These are phyloP conservation scores for Penicillium sp. DNA, from an alignment of 2,329 filamentous ascomycete genomes.

Conservation along the genomic window DNA sequence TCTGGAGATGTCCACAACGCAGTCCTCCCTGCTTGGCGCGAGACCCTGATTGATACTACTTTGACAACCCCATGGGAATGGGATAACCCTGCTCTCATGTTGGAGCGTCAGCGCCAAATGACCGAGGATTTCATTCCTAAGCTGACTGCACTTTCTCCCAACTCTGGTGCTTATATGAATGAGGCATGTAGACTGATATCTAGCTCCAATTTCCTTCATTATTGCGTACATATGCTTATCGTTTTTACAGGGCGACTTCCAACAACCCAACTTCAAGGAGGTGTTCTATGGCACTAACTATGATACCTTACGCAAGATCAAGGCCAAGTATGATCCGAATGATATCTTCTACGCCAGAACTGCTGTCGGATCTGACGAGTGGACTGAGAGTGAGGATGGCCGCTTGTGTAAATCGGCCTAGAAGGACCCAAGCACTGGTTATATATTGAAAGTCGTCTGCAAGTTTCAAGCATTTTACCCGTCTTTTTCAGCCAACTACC, in stretches of 20 bases:
- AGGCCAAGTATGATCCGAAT: conserved; percentile 40
- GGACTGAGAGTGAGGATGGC: conserved; percentile 1
- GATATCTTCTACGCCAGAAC: conserved; percentile 33
- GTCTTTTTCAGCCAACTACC: no score
- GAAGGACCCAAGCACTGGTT: background rate
- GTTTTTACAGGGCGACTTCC: conserved; percentile 26
- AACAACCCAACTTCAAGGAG: conserved; percentile 36
- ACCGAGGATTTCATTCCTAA: conserved; percentile 40
- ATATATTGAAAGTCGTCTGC: no score
- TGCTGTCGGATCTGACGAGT: conserved; percentile 5
- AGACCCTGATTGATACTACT: conserved; percentile 42
- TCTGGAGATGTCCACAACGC: conserved; percentile 44
- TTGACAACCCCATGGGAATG: conserved; percentile 41
- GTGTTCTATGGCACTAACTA: conserved; percentile 43
- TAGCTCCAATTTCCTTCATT: background rate
- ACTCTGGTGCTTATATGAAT: conserved; percentile 27
- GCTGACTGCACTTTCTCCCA: conserved; percentile 37
- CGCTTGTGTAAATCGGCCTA: background rate
- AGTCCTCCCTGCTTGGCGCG: conserved; percentile 44
- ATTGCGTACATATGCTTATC: background rate
- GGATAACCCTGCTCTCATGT: conserved; percentile 33
- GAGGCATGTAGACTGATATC: conserved; percentile 3
- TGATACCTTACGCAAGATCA: conserved; percentile 31
- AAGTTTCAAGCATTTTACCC: no score
- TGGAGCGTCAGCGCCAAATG: conserved; percentile 38